Evolutionary conservation across 805 yeast species (phyloP), one percentile per base, ranked within the genome.

Genomic region (Wickerhamiella sorbophila): DNA sequence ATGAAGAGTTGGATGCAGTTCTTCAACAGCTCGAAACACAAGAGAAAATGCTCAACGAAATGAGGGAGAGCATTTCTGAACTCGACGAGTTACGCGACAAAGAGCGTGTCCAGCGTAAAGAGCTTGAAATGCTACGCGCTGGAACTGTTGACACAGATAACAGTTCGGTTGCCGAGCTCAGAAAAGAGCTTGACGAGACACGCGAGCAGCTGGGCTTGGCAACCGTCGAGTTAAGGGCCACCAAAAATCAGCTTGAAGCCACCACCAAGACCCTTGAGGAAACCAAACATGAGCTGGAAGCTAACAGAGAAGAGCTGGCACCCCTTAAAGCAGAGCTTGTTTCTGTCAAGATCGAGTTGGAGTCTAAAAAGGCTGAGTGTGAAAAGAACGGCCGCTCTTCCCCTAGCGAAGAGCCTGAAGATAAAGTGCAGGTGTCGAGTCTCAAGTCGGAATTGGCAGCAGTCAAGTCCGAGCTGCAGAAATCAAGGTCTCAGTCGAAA

Each of bases 81-180:
- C 48, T 59, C 29, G 56, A 57, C 19, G 51, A 52, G 27, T 57
- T 59, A 14, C 47, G 52, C n/a, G 47, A 44, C 24, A 24, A 6
- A 8, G 29, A 24, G 29, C 29, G 29, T 8, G 10, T 6, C 29
- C 29, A 24, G 12, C 48, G 46, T 41, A 51, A 47, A 31, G 58
- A 59, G 38, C 45, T 53, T 24, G 47, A 40, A 32, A 58, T 31
- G 16, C 39, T 39, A 15, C 40, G 44, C 9, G 33, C 34, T 15
- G 45, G 41, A 8, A 48, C 42, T 19, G 42, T 43, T 3, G 43
- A 47, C 29, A 24, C 29, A 8, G 29, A 24, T 6, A 24, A 24
- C 10, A 12, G 6, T 6, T 12, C 32, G 36, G 29, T 24, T 24
- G 29, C 29, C 10, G 29, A 24, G 29, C 29, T 24, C 29, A 24